Evolutionary conservation across 305 asterid genomes (phyloP).

Genomic region (Fraxinus sp.): DNA sequence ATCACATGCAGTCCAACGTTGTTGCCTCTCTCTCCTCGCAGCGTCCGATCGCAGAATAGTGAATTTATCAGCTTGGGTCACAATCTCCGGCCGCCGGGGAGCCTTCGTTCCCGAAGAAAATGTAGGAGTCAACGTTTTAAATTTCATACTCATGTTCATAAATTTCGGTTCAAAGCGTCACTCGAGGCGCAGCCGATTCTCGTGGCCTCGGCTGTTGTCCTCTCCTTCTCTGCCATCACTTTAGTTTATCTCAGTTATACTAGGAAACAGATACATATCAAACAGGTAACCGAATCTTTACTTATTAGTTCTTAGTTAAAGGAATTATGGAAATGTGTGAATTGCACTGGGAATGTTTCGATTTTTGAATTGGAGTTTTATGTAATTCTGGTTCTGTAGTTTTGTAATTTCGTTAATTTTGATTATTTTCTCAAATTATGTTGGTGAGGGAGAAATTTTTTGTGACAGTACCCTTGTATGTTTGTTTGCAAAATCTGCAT

Average conservation of each 20-base stretch:
- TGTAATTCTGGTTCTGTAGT: neutral
- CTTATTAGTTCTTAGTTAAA: neutral
- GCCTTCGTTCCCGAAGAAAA: constrained; percentile 37
- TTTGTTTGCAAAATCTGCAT: neutral
- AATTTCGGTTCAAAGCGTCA: constrained; percentile 52
- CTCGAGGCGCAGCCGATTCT: constrained; percentile 55
- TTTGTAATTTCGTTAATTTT: neutral
- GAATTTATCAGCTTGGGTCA: constrained; percentile 47
- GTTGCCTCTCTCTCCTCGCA: constrained; percentile 39
- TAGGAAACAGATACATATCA: constrained; percentile 28
- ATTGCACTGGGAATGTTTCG: neutral
- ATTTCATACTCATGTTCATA: constrained; percentile 33
- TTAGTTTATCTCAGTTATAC: constrained; percentile 39
- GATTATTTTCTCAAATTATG: neutral
- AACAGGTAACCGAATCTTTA: constrained; percentile 38
- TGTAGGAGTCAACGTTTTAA: constrained; percentile 43
- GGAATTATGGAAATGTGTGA: neutral
- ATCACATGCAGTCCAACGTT: constrained; percentile 41
- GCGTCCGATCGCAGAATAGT: constrained; percentile 47
- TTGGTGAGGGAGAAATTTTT: neutral
- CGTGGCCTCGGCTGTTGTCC: constrained; percentile 46
- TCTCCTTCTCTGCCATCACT: constrained; percentile 58
- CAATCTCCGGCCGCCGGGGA: constrained; percentile 47
- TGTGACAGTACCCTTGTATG: neutral
- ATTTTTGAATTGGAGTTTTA: neutral